Evolutionary conservation across 257 asterid species (phyloP).

Genomic region (Euphrasia confusa): DNA sequence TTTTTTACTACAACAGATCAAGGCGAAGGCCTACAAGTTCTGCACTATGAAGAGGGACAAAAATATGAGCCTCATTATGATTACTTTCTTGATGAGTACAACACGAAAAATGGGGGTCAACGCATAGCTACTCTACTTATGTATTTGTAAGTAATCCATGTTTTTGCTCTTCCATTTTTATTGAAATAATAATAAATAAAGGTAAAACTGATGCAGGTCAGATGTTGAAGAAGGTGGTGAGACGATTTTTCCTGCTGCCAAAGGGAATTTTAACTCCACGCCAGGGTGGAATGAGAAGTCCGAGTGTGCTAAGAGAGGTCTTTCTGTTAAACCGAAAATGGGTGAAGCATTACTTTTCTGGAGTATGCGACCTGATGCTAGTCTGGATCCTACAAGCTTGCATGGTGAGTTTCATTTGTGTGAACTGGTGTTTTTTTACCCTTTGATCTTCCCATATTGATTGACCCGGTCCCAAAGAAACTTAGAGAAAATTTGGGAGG

Average conservation of each 20-base stretch:
- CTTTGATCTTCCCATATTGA: neutral
- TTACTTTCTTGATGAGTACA: conserved; percentile 66
- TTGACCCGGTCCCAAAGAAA: neutral
- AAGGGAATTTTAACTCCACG: conserved; percentile 54
- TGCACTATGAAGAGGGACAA: conserved; percentile 87
- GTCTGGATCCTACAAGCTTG: conserved; percentile 74
- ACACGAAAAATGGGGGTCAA: conserved; percentile 86
- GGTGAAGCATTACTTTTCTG: conserved; percentile 62
- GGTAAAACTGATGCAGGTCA: conserved; percentile 49
- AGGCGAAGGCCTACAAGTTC: conserved; percentile 85
- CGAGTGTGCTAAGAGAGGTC: conserved; percentile 73
- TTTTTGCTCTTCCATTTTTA: neutral
- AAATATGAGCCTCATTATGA: conserved; percentile 89
- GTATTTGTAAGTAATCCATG: conserved; percentile 60
- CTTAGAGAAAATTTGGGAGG: neutral
- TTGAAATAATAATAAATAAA: neutral
- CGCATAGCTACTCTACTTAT: conserved; percentile 88
- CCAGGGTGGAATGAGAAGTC: conserved; percentile 66
- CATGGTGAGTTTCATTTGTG: conserved; percentile 50
- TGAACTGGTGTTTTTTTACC: neutral
- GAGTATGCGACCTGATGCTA: conserved; percentile 88
- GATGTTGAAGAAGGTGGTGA: conserved; percentile 99
- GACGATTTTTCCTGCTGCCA: conserved; percentile 79
- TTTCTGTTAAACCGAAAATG: conserved; percentile 42
- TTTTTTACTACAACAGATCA: conserved; percentile 46